These are phyloP conservation scores for Calonectria multiphialidica DNA, from an alignment of 2,329 filamentous ascomycete genomes.

Conservation along the genomic window DNA sequence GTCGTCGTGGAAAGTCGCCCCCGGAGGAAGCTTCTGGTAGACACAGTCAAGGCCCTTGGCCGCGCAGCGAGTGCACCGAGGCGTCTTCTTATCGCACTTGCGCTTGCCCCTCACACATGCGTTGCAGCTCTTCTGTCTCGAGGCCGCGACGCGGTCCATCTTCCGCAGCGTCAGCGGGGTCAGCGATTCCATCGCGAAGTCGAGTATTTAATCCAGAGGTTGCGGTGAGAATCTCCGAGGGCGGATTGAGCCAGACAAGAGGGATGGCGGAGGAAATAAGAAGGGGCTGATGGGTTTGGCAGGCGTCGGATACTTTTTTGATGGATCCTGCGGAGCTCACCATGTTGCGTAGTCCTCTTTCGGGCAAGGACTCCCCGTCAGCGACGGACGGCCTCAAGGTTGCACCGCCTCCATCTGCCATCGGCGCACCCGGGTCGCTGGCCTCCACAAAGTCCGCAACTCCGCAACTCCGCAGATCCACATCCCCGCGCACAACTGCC, in stretches of 20 bases:
- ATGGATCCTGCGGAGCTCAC: constrained; percentile 10
- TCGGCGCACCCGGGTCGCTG: constrained; percentile 1
- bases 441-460: constrained; percentile 43
- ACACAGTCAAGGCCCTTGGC: constrained; percentile 56
- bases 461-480: constrained; percentile 45
- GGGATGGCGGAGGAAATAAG: constrained; percentile 7
- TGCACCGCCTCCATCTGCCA: constrained; percentile 24
- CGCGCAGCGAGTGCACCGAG: constrained; percentile 57
- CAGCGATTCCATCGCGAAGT: constrained; percentile 40
- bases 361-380: not conserved
- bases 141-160: constrained; percentile 51
- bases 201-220: constrained; percentile 11
- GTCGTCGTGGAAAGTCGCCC: constrained; percentile 37
- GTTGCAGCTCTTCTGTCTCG: constrained; percentile 64
- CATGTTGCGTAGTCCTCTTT: not conserved
- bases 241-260: not conserved
- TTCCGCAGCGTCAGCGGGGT: constrained; percentile 43
- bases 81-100: constrained; percentile 59
- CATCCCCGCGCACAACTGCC: constrained; percentile 9
- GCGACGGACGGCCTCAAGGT: constrained; percentile 30
- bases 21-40: constrained; percentile 53
- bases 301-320: not conserved
- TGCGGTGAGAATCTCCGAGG: constrained; percentile 15
- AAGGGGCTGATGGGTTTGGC: not conserved
- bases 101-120: constrained; percentile 61